Base-by-base conservation (phyloP, 306 rosid genomes). In the Corylus heterophylla region DNA sequence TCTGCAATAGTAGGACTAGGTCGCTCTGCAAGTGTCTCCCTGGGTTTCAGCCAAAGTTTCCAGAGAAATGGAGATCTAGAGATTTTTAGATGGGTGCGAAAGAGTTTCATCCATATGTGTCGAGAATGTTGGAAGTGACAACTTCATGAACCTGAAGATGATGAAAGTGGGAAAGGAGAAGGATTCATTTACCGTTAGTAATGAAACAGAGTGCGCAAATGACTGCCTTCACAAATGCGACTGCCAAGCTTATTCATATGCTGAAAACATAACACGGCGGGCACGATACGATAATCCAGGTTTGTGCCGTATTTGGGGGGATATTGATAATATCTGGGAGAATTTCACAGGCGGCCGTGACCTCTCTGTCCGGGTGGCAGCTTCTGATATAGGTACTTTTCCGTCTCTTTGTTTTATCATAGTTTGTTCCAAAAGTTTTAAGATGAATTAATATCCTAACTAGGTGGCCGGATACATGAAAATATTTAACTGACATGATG, bases 251-350 rank as follows among this genome's bases (percentile, higher is more conserved):
- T 82, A 66, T 67, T 48, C 56, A 20, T 64, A 9, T 12, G 35
- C 0, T 8, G 12, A 13, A 2, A 48, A 4, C 1, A 17, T 0
- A 7, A 7, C 2, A 4, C n/a, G n/a, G n/a, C 17, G 1, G 3
- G 31, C 31, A 29, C 29, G 14, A 54, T 7, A 8, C 1, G 35
- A 12, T 59, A 20, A 3, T 11, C 27, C 5, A 8, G 8, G 1
- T 0, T 1, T 0, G 2, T 77, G 82, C 67, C 37, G 12, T 61
- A 47, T 72, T 52, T 82, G 85, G 79, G 47, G 3, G 0, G 63
- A 76, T 18, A 70, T 63, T 3, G 12, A 44, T 22, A 73, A 67
- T 18, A n/a, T 78, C 74, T 58, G 48, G 76, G 82, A 77, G 69
- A 7, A 22, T 49, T 49, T 11, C 4, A 49, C 52, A 10, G 52